Conservation (phyloP, 345 rosid species). For the Mangifera indica region DNA sequence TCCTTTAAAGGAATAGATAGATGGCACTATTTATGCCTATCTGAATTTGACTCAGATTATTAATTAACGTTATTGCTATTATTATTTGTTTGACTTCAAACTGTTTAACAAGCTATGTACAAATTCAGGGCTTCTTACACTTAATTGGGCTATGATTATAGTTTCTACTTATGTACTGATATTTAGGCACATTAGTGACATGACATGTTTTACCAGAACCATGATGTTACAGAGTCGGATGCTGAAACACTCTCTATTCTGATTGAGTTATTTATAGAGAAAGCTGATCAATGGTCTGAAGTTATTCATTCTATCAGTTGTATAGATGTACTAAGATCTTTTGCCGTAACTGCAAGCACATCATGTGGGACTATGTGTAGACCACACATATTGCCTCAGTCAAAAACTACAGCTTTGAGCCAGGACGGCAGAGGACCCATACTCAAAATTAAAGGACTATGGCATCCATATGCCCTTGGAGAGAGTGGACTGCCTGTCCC, state of each 20-base stretch:
- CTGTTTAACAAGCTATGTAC: neutral
- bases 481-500: slow-evolving; percentile 76
- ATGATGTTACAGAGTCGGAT: slow-evolving; percentile 63
- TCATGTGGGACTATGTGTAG: slow-evolving; percentile 65
- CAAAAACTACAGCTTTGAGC: slow-evolving; percentile 32
- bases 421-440: slow-evolving; percentile 50
- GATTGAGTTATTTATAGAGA: slow-evolving; percentile 75
- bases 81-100: neutral
- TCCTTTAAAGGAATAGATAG: neutral
- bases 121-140: neutral
- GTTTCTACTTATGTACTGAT: neutral
- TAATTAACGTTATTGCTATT: neutral
- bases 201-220: slow-evolving; percentile 52
- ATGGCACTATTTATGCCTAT: neutral
- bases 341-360: slow-evolving; percentile 58
- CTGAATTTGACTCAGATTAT: slow-evolving; percentile 6
- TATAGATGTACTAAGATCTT: slow-evolving; percentile 76
- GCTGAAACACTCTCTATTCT: slow-evolving; percentile 76
- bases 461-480: slow-evolving; percentile 91
- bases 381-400: slow-evolving; percentile 58
- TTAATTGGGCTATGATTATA: neutral
- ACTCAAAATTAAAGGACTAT: slow-evolving; percentile 69
- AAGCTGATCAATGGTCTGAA: slow-evolving; percentile 74
- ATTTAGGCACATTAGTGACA: slow-evolving; percentile 16
- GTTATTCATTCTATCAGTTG: slow-evolving; percentile 69